These are phyloP conservation scores for Digitaria exilis DNA, from an alignment of 202 grass and related monocot genomes.

Conservation along the genomic window DNA sequence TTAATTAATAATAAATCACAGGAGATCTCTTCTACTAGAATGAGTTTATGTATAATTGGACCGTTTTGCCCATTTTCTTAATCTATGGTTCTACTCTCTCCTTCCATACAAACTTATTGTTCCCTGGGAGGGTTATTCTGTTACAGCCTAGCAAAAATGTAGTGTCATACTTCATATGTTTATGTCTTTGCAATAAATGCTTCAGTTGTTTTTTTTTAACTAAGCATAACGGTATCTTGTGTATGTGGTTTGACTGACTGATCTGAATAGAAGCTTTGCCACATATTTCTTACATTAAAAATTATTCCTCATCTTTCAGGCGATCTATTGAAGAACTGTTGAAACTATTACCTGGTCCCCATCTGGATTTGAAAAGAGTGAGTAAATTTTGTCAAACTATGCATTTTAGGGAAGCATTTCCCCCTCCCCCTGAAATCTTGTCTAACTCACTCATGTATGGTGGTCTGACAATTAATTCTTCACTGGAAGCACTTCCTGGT, in stretches of 20 bases:
- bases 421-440: background rate
- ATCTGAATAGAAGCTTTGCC: background rate
- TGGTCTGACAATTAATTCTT: constrained; percentile 43
- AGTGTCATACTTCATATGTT: background rate
- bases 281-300: background rate
- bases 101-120: background rate
- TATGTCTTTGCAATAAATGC: background rate
- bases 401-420: background rate
- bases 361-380: constrained; percentile 94
- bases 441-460: constrained; percentile 45
- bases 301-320: constrained; percentile 59
- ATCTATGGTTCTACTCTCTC: background rate
- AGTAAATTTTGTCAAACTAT: constrained; percentile 17
- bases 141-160: too few species aligned
- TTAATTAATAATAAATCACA: background rate
- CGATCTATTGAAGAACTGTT: constrained; percentile 92
- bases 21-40: background rate
- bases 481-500: constrained; percentile 46
- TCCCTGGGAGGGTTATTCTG: too few species aligned
- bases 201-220: background rate
- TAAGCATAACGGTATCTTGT: background rate
- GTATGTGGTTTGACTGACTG: constrained; percentile 10
- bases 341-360: constrained; percentile 87
- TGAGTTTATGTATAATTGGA: background rate
- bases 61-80: background rate